Evolutionary conservation across 2,329 filamentous ascomycete genomes (phyloP), one percentile per base, ranked within the genome.

Genomic region (Trichothecium sympodiale): DNA sequence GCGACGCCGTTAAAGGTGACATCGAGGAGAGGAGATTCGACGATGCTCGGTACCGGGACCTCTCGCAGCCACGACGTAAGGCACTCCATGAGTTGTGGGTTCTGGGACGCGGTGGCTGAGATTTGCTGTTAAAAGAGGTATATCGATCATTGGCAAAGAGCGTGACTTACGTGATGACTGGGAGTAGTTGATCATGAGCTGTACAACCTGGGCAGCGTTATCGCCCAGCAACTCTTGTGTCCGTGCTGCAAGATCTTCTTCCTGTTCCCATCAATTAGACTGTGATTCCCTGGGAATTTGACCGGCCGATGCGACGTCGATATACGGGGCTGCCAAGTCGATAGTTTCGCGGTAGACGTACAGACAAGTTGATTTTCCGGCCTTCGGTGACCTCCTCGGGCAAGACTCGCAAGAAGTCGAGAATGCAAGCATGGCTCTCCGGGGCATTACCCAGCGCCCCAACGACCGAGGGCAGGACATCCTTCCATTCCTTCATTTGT

Each of bases 301-400:
- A 51, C 50, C 52, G 54, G 50, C 50, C 46, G 49, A 51, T 46
- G 52, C 45, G 50, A 46, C 52, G 53, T 54, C 51, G 53, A 48
- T 39, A 39, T 44, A 47, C 49, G 47, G 43, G 49, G 44, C 41
- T 50, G 48, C 42, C 50, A 50, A 51, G 62, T 59, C 62, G 65
- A 59, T 63, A 56, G 56, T 52, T 63, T 49, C 59, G 67, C 67
- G 69, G 67, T 81, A 78, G 74, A 89, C 86, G 69, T 91, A 94
- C 88, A 77, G 86, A 88, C 65, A 98, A 74, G 72, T 87, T 94
- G 73, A 98, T 95, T 69, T 96, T 98, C 65, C 91, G 86, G 65
- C 91, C 91, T 72, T 98, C 89, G 49, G 85, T 96, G 55, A 98
- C 91, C 73, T 98, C 91, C 70, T 98, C 91, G 38, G 91, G 91